Evolutionary conservation across 1,284 basidiomycete species (phyloP), one percentile per base, ranked within the genome.

Genomic region (Malassezia equina): DNA sequence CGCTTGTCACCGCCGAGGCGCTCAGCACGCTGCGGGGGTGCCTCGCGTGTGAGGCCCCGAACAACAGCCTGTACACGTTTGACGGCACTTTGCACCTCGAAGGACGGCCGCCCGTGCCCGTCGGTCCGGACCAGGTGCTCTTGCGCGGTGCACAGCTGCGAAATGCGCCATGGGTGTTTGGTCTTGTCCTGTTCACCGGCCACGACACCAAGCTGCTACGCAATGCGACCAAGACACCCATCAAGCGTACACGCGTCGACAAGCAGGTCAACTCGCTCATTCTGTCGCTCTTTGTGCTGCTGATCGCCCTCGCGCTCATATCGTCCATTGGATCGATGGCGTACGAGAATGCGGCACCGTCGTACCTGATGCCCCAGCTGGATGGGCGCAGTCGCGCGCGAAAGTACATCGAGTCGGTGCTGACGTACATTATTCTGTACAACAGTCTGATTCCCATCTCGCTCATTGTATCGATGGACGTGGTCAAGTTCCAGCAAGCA

Each of bases 391-490:
- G 61, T 27, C 61, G 59, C 47, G 64, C 65, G 33, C 51, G 66
- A 66, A 80, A 62, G 29, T 78, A 76, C 56, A 63, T 76, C 55
- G 73, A 77, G 85, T 93, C 96, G 75, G 90, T 98, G 58, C 80
- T 98, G 43, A 98, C 94, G 1, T 99, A 96, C 78, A 89, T 98
- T 77, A 95, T 98, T 75, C 81, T 95, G 34, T 95, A 96, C 80
- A 98, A 96, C 80, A 98, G 98, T 78, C 80, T 99, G 66, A 96
- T 98, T 62, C 94, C 94, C 7, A 99, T 99, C 73, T 98, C 93
- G 17, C 84, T 99, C 63, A 94, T 98, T 71, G 93, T 99, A 69
- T 96, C 94, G 1, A 96, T 98, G 86, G 94, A 99, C 78, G 86
- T 98, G 25, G 94, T 98, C 79, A 96, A 96, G 76, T 96, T 86